Conservation (phyloP, 306 rosid genomes). For the Rosa persica region DNA sequence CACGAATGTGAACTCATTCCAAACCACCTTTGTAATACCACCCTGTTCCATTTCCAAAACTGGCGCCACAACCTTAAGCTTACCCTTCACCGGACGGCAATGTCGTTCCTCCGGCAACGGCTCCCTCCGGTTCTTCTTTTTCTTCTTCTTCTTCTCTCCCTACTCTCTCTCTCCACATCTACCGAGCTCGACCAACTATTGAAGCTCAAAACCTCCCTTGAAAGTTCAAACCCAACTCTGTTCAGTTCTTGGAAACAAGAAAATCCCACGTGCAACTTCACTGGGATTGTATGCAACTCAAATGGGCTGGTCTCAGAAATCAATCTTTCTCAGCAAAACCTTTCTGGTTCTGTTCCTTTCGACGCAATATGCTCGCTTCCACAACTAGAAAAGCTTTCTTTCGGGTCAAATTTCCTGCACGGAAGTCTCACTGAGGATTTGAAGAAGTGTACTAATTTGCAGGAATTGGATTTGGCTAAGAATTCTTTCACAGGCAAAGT, state of each 20-base stretch:
- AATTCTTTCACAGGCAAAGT: slow-evolving; percentile 60
- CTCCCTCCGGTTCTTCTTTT: slow-evolving; percentile 29
- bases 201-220: slow-evolving; percentile 47
- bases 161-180: slow-evolving; percentile 31
- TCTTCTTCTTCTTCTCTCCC: slow-evolving; percentile 26
- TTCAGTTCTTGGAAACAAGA: slow-evolving; percentile 55
- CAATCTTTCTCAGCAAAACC: slow-evolving; percentile 43
- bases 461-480: slow-evolving; percentile 59
- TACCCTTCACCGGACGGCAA: slow-evolving; percentile 19
- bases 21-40: not conserved
- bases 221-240: slow-evolving; percentile 29
- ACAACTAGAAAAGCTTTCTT: slow-evolving; percentile 48
- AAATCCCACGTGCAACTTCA: slow-evolving; percentile 47
- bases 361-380: slow-evolving; percentile 58
- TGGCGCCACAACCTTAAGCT: not conserved
- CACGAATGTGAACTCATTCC: too few relatives aligned
- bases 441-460: slow-evolving; percentile 59
- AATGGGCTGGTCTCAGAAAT: slow-evolving; percentile 58
- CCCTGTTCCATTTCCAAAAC: slow-evolving; percentile 2
- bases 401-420: slow-evolving; percentile 45
- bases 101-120: slow-evolving; percentile 36
- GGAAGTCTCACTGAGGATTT: slow-evolving; percentile 51
- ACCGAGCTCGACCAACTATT: slow-evolving; percentile 52
- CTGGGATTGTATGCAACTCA: slow-evolving; percentile 55
- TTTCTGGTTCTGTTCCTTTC: slow-evolving; percentile 61